Conservation (phyloP, 176 grass and related monocot species). For the Ensete glaucum region DNA sequence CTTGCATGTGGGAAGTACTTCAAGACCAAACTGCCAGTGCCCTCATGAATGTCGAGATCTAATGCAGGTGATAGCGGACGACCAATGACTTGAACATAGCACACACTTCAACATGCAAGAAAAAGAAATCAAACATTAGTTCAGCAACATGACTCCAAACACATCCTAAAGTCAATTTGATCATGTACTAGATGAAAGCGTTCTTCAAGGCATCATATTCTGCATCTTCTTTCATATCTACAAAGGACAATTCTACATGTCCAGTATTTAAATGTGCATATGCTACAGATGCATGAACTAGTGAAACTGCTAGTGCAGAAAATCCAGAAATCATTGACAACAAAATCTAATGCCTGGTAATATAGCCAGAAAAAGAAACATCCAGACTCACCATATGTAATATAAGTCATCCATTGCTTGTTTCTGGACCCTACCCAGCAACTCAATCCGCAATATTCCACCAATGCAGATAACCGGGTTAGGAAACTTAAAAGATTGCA, state of each 20-base stretch:
- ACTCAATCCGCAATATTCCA: slow-evolving; percentile 70
- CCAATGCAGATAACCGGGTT: slow-evolving; percentile 62
- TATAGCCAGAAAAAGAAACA: neutral
- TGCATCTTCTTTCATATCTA: no score
- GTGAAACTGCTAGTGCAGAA: neutral
- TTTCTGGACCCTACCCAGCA: slow-evolving; percentile 60
- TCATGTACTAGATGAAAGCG: no score
- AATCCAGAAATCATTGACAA: neutral
- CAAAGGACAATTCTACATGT: neutral
- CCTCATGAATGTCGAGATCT: slow-evolving; percentile 28
- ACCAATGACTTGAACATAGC: slow-evolving; percentile 68
- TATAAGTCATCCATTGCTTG: slow-evolving; percentile 46
- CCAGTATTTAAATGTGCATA: no score
- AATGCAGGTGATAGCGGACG: slow-evolving; percentile 43
- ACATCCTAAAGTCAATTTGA: no score
- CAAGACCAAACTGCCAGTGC: slow-evolving; percentile 27
- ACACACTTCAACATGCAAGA: slow-evolving; percentile 35
- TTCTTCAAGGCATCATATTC: no score
- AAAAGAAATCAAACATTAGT: slow-evolving; percentile 10
- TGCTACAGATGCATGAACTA: neutral
- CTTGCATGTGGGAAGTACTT: slow-evolving; percentile 42
- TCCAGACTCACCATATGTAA: slow-evolving; percentile 73
- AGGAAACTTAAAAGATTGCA: slow-evolving; percentile 70
- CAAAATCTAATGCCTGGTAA: no score
- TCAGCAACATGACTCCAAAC: neutral